phyloP scores from a whole-genome alignment of 2,329 filamentous ascomycete genomes.

The Xylaria sp. region DNA sequence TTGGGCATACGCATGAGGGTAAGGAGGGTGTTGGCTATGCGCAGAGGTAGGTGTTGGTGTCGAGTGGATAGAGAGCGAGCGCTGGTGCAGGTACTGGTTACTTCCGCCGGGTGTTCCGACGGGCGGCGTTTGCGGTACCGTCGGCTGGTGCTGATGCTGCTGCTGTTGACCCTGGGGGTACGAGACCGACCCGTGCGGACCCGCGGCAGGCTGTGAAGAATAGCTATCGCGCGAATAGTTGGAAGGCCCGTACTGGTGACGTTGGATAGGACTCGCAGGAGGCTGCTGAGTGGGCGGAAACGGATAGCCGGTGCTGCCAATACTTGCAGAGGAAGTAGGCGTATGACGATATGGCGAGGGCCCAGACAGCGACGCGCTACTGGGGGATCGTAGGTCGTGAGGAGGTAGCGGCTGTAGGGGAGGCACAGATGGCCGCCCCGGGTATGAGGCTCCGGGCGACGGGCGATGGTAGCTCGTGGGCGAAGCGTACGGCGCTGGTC shows the following conservation, averaged over 20 bases:
- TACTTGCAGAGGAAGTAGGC: constrained; percentile 52
- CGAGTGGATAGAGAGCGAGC: constrained; percentile 65
- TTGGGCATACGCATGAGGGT: constrained; percentile 56
- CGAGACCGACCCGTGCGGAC: constrained; percentile 40
- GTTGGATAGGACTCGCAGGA: constrained; percentile 33
- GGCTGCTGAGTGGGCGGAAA: constrained; percentile 52
- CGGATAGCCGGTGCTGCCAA: constrained; percentile 53
- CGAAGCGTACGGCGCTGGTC: constrained; percentile 49
- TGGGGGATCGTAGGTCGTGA: constrained; percentile 58
- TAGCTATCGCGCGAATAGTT: constrained; percentile 53
- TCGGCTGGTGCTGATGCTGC: constrained; percentile 30
- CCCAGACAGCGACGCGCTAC: constrained; percentile 49
- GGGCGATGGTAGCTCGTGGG: constrained; percentile 42
- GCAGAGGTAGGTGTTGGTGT: constrained; percentile 66
- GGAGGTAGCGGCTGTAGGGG: constrained; percentile 53
- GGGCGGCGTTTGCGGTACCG: constrained; percentile 57
- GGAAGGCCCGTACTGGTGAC: constrained; percentile 55
- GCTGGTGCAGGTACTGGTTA: constrained; percentile 47
- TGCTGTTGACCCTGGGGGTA: constrained; percentile 49
- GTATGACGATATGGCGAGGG: constrained; percentile 58
- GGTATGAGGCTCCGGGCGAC: constrained; percentile 50
- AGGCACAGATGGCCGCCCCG: constrained; percentile 41
- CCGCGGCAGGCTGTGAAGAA: constrained; percentile 45
- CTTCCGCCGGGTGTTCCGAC: constrained; percentile 50
- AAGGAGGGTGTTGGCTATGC: constrained; percentile 60